These are phyloP conservation scores for Dictyostelium brefeldianum DNA, from an alignment of 78 protist species.

Conservation along the genomic window DNA sequence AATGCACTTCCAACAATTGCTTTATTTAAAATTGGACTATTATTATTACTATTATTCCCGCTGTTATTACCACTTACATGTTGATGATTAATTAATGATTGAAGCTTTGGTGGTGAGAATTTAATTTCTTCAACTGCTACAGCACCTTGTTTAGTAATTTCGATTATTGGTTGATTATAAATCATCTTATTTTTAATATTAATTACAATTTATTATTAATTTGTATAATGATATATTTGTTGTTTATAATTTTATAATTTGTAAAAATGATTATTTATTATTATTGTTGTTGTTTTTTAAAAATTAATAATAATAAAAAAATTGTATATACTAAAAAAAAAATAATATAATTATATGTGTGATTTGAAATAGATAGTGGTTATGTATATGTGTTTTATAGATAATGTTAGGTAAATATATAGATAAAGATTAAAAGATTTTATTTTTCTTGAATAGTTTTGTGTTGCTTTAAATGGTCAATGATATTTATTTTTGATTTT, in stretches of 20 bases:
- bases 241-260: background rate
- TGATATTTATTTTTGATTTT: background rate
- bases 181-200: background rate
- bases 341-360: no score
- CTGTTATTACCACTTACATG: background rate
- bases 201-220: background rate
- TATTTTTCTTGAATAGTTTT: background rate
- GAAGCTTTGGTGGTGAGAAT: conserved; percentile 33
- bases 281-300: background rate
- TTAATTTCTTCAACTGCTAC: conserved; percentile 68
- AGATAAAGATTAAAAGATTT: background rate
- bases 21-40: background rate
- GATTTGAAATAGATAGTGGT: no score
- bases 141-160: conserved; percentile 69
- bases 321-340: background rate
- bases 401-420: background rate
- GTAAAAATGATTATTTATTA: background rate
- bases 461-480: conserved; percentile 16
- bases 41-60: background rate
- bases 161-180: conserved; percentile 40
- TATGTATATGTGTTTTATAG: no score
- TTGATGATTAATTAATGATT: background rate
- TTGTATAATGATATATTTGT: background rate
- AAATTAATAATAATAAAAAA: background rate
- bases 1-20: background rate